A percentile compares a stretch with the other conserved stretches of the same genome.
Conservation (phyloP, 192 early-diverging fungal species). For the Backusella liffmaniae region DNA sequence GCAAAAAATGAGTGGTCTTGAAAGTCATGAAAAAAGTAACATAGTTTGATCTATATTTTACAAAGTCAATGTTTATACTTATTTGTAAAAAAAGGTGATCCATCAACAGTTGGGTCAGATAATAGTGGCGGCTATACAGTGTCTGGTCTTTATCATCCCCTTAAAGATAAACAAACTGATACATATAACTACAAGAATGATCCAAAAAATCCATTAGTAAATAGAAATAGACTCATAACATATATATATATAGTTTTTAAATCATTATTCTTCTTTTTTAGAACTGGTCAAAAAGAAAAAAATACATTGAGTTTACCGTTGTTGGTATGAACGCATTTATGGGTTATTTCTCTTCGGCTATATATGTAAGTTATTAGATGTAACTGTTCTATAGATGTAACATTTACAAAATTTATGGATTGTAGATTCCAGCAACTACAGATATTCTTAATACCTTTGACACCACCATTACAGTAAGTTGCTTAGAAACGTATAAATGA, state of each 20-base stretch:
- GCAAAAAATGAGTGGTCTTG: not conserved
- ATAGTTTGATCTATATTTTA: not conserved
- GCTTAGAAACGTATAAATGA: not conserved
- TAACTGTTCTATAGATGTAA: not conserved
- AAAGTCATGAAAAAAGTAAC: not conserved
- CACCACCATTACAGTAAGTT: slow-evolving; percentile 17
- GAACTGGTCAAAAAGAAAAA: slow-evolving; percentile 20
- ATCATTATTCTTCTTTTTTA: not conserved
- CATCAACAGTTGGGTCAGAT: not conserved
- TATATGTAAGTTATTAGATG: slow-evolving; percentile 13
- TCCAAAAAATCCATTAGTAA: slow-evolving; percentile 21
- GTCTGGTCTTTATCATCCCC: not conserved
- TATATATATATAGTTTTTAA: not conserved
- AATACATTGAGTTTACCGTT: slow-evolving; percentile 1
- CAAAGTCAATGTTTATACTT: not conserved
- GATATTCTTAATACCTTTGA: slow-evolving; percentile 19
- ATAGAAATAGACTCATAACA: not conserved
- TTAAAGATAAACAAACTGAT: not conserved
- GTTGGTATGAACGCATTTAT: slow-evolving; percentile 21
- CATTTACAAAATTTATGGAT: not conserved
- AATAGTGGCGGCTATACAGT: not conserved
- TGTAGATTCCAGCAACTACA: slow-evolving; percentile 22
- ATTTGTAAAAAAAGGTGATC: not conserved
- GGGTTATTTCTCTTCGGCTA: slow-evolving; percentile 24
- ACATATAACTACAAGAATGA: slow-evolving; percentile 4